Conservation (phyloP, 371 early-diverging fungal species). For the Mucor sp. region DNA sequence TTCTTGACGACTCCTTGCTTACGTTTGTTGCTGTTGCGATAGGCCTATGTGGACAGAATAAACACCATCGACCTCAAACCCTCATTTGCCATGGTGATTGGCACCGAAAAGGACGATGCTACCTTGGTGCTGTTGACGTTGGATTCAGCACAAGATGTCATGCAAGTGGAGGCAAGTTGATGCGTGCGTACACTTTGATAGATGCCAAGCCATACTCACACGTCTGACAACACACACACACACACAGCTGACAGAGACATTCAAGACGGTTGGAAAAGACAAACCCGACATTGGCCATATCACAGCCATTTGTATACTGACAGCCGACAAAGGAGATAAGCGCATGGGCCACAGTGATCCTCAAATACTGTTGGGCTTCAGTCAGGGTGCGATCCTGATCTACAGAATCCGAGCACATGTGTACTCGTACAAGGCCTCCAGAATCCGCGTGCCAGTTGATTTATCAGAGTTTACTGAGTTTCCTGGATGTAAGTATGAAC, state of each 20-base stretch:
- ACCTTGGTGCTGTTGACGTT: constrained; percentile 3
- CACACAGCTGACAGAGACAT: background rate
- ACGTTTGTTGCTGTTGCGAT: background rate
- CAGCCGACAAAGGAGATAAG: constrained; percentile 14
- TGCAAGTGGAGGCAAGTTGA: background rate
- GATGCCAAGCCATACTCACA: background rate
- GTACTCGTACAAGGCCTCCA: constrained; percentile 12
- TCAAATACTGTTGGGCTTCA: constrained; percentile 14
- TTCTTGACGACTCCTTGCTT: background rate
- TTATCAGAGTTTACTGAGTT: constrained; percentile 22
- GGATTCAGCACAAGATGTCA: background rate
- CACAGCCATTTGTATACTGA: constrained; percentile 17
- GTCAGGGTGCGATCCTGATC: constrained; percentile 7
- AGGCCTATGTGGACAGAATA: constrained; percentile 8
- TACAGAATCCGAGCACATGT: constrained; percentile 14
- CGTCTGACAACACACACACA: no score
- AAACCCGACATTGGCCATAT: constrained; percentile 8
- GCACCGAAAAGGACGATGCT: background rate
- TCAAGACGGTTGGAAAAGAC: background rate
- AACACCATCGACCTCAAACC: background rate
- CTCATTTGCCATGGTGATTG: constrained; percentile 1
- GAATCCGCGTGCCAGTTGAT: constrained; percentile 15
- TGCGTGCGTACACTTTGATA: background rate
- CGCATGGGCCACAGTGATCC: constrained; percentile 24
- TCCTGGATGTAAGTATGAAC: constrained; percentile 9